phyloP scores from a whole-genome alignment of 768 basidiomycete genomes.

The Tricholoma hemisulphureum region DNA sequence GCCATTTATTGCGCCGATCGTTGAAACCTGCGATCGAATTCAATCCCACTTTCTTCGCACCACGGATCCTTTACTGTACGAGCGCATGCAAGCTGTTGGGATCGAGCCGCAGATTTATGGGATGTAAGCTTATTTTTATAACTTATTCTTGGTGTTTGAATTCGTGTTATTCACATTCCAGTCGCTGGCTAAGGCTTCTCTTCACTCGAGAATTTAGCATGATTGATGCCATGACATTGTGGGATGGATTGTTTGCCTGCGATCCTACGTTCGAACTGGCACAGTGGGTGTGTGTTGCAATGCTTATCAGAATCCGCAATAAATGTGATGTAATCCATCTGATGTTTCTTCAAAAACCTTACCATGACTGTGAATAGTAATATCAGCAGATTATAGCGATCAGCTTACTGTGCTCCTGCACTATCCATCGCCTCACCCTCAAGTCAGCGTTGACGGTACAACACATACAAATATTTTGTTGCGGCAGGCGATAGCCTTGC shows the following conservation, averaged over 20 bases:
- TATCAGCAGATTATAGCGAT: constrained; percentile 81
- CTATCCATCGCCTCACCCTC: constrained; percentile 63
- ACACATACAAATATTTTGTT: constrained; percentile 67
- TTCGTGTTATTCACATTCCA: constrained; percentile 27
- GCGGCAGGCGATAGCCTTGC: constrained; percentile 78
- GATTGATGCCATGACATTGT: constrained; percentile 78
- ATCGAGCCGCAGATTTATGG: constrained; percentile 98
- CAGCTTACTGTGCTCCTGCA: constrained; percentile 84
- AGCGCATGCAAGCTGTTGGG: constrained; percentile 70
- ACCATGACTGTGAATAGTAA: constrained; percentile 49
- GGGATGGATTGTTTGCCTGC: constrained; percentile 94
- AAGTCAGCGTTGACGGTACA: constrained; percentile 32
- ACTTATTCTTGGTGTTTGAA: background rate
- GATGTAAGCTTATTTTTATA: constrained; percentile 56
- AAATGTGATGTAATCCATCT: constrained; percentile 47
- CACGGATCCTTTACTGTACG: constrained; percentile 79
- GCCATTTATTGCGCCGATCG: constrained; percentile 80
- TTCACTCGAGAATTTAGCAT: constrained; percentile 92
- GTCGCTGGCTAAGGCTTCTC: constrained; percentile 90
- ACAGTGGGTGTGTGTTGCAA: constrained; percentile 88
- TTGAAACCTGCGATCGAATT: constrained; percentile 76
- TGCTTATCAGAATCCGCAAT: constrained; percentile 93
- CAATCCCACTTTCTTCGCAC: constrained; percentile 71
- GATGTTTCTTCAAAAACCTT: constrained; percentile 6
- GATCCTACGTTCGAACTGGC: constrained; percentile 77